These are phyloP conservation scores for Thielaviopsis cerberus DNA, from an alignment of 2,329 filamentous ascomycete genomes.

Conservation along the genomic window DNA sequence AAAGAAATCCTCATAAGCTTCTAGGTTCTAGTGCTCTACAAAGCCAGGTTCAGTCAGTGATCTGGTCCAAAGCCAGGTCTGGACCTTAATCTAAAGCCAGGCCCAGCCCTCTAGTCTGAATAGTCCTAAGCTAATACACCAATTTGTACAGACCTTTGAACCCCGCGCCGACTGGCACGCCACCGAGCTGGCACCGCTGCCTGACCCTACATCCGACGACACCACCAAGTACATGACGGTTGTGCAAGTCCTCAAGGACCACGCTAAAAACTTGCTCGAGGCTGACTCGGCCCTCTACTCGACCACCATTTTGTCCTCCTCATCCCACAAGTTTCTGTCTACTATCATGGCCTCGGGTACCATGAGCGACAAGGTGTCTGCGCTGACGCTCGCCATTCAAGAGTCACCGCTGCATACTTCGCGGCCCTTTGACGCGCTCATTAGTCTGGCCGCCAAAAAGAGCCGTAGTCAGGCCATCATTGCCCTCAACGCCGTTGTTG, in stretches of 20 bases:
- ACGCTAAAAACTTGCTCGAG: slow-evolving; percentile 59
- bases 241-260: slow-evolving; percentile 38
- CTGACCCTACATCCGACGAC: slow-evolving; percentile 27
- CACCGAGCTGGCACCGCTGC: slow-evolving; percentile 25
- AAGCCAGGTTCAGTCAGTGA: too few species aligned
- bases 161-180: slow-evolving; percentile 40
- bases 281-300: slow-evolving; percentile 60
- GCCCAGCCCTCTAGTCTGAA: too few species aligned
- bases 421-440: slow-evolving; percentile 70
- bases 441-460: slow-evolving; percentile 74
- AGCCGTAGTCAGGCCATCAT: slow-evolving; percentile 83
- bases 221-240: slow-evolving; percentile 24
- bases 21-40: too few species aligned
- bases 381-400: slow-evolving; percentile 80
- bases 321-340: slow-evolving; percentile 87
- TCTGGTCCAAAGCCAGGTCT: too few species aligned
- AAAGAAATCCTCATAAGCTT: too few species aligned
- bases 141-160: slow-evolving; percentile 29
- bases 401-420: slow-evolving; percentile 89
- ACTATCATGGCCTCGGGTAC: slow-evolving; percentile 96
- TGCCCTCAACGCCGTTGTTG: slow-evolving; percentile 81
- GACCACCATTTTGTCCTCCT: slow-evolving; percentile 56
- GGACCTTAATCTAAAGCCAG: too few species aligned
- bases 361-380: slow-evolving; percentile 89
- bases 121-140: slow-evolving; percentile 20